phyloP scores from a whole-genome alignment of 1,284 basidiomycete species.

The Puccinia polysora region DNA sequence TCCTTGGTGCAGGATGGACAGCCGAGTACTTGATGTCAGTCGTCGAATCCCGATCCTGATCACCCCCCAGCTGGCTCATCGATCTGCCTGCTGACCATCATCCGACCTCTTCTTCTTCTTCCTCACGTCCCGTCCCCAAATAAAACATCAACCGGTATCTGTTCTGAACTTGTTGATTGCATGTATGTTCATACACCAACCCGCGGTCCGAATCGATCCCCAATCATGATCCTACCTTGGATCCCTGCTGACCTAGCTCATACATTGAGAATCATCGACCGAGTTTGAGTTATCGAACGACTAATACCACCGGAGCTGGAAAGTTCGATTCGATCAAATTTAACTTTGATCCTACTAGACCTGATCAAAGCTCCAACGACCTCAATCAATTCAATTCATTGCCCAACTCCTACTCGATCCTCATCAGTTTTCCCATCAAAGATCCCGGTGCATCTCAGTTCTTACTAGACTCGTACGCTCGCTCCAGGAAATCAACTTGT shows the following conservation, averaged over 20 bases:
- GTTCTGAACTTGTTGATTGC: too few species aligned
- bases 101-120: too few species aligned
- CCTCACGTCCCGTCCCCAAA: too few species aligned
- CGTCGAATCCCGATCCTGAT: not conserved
- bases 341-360: constrained; percentile 52
- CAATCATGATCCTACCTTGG: not conserved
- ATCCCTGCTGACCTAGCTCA: constrained; percentile 50
- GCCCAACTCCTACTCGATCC: constrained; percentile 61
- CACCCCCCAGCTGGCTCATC: not conserved
- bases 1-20: constrained; percentile 68
- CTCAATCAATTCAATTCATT: constrained; percentile 56
- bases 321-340: constrained; percentile 50
- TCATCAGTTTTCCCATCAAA: constrained; percentile 64
- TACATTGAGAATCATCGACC: constrained; percentile 54
- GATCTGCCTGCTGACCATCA: too few species aligned
- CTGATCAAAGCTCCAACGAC: constrained; percentile 47
- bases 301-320: constrained; percentile 58
- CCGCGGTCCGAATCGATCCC: too few species aligned
- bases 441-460: constrained; percentile 56
- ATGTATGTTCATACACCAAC: too few species aligned
- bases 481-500: not conserved
- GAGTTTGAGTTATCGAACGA: constrained; percentile 58
- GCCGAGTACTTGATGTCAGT: constrained; percentile 59
- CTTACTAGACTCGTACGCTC: constrained; percentile 53
- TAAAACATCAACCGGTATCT: too few species aligned